Evolutionary conservation across 768 basidiomycete genomes (phyloP), one percentile per base, ranked within the genome.

Genomic region (Podaxis sp.): DNA sequence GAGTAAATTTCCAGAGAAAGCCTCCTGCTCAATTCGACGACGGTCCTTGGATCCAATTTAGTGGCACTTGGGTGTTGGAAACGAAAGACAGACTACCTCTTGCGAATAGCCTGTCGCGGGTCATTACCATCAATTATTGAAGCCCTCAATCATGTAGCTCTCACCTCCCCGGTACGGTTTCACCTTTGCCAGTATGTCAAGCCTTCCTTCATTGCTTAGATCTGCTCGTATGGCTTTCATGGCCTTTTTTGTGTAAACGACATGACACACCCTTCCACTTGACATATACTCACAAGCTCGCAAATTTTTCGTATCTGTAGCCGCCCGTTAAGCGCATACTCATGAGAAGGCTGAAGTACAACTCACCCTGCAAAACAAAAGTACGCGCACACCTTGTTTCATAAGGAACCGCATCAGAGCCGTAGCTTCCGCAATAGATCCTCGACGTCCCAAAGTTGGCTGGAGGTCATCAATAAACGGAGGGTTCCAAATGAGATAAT

Each of bases 301-400:
- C 94, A 96, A 3, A 81, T 78, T 76, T 90, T 91, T 37, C 93
- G 80, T 33, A 90, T 87, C 92, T 94, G 66, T 11, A 62, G 27
- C 24, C 38, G n/a, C 24, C 38, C 19, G 15, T 49, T 15, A n/a
- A 36, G 22, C n/a, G 1, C 13, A n/a, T 0, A 4, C 4, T 24
- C 11, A 19, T 3, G 15, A 37, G 5, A 25, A 24, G 15, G 2
- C 38, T 24, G 1, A 4, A 19, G 51, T 12, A 11, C 12, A 36
- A 41, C 66, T 15, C 56, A 89, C 92, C 79, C 91, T 90, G 79
- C 93, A 94, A 70, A 96, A 96, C n/a, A 96, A 74, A 63, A 96
- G 94, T 4, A 89, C 86, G 36, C 92, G 79, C 33, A 94, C 72
- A 2, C 94, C 94, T 2, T 84, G 80, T 63, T 87, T 87, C 90